Conservation (phyloP, 2,329 filamentous ascomycete genomes). For the Aspergillus latus region DNA sequence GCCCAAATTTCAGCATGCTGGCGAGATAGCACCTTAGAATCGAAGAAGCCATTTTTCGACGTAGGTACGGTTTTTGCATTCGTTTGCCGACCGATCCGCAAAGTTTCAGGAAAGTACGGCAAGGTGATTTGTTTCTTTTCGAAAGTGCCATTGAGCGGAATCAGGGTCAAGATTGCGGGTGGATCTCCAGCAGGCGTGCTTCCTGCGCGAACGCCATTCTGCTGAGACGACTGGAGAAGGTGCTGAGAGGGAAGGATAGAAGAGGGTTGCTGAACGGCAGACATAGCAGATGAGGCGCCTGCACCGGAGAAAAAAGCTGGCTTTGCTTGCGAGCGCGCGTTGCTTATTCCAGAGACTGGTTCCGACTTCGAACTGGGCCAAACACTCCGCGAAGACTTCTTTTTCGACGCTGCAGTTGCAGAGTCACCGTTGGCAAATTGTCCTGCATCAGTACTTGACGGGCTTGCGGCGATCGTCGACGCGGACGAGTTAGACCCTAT, state of each 20-base stretch:
- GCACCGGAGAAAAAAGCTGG: conserved; percentile 58
- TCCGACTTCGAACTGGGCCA: conserved; percentile 68
- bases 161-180: conserved; percentile 77
- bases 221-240: conserved; percentile 61
- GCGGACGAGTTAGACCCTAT: conserved; percentile 63
- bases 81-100: conserved; percentile 93
- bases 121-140: conserved; percentile 95
- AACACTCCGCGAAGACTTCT: conserved; percentile 53
- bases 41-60: conserved; percentile 89
- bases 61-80: conserved; percentile 95
- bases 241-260: conserved; percentile 68
- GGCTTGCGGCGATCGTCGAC: conserved; percentile 36
- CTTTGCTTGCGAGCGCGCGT: conserved; percentile 61
- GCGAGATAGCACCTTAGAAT: conserved; percentile 94
- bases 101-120: conserved; percentile 87
- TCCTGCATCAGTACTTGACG: conserved; percentile 40
- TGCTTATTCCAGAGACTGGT: conserved; percentile 62
- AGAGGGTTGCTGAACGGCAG: conserved; percentile 62
- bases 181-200: conserved; percentile 54
- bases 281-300: conserved; percentile 62
- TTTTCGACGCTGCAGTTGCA: conserved; percentile 45
- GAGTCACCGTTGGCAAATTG: conserved; percentile 39
- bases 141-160: conserved; percentile 93
- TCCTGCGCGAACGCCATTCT: conserved; percentile 55
- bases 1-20: conserved; percentile 97